These are phyloP conservation scores for Xylariaceae sp. DNA, from an alignment of 2,329 filamentous ascomycete species.

Conservation along the genomic window DNA sequence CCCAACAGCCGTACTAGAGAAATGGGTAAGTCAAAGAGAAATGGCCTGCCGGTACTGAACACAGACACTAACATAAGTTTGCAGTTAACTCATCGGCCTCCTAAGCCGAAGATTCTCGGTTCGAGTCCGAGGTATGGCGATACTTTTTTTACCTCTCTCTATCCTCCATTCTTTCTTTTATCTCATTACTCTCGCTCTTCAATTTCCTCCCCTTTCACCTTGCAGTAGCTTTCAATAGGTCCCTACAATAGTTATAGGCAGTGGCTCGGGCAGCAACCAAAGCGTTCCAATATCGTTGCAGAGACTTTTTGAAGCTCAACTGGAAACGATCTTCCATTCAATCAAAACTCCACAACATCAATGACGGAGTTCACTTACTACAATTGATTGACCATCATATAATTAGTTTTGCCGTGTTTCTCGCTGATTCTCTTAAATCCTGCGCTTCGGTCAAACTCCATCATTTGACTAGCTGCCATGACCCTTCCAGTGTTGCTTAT, in stretches of 20 bases:
- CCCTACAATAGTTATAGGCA: too few relatives aligned
- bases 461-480: constrained; percentile 16
- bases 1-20: constrained; percentile 31
- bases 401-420: too few relatives aligned
- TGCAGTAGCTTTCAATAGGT: too few relatives aligned
- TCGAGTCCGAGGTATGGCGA: constrained; percentile 32
- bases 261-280: too few relatives aligned
- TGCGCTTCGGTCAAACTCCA: constrained; percentile 27
- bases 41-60: neutral
- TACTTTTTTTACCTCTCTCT: constrained; percentile 15
- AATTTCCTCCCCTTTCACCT: constrained; percentile 1
- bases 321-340: too few relatives aligned
- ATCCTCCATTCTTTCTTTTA: neutral
- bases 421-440: constrained; percentile 29
- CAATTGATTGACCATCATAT: too few relatives aligned
- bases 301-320: too few relatives aligned
- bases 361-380: too few relatives aligned
- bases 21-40: constrained; percentile 24
- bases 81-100: constrained; percentile 33
- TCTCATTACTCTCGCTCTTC: neutral
- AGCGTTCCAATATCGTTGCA: too few relatives aligned
- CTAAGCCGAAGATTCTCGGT: constrained; percentile 36
- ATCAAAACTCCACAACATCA: too few relatives aligned
- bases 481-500: constrained; percentile 7
- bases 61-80: constrained; percentile 15